Base-by-base conservation (phyloP, 75 land plant genomes). In the Pinus tabuliformis region DNA sequence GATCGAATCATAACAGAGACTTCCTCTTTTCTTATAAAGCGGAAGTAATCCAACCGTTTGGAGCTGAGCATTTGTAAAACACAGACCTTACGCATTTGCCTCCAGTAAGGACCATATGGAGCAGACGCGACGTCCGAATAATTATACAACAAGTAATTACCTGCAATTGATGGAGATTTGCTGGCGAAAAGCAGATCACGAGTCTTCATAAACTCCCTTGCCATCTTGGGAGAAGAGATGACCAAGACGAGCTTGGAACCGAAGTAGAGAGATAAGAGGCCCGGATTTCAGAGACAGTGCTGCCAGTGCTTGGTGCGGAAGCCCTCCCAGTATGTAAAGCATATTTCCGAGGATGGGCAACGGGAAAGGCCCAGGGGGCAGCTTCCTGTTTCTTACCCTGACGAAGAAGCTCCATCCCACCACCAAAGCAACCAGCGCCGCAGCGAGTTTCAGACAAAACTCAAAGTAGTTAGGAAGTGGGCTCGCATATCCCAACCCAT, bases 1-100 rank as follows among this genome's bases (percentile, higher is more conserved):
- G 30, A 30, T 0, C 30, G 30, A 30, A 30, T 30, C 30, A 30
- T 30, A 30, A 1, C 30, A 30, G 30, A 30, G 30, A 30, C 30
- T 30, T 30, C 30, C 30, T 30, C 30, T 30, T 30, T 1, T 30
- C 30, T 30, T 30, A 30, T 30, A 30, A 30, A 30, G 30, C 30
- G 30, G 49, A 42, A 65, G 2, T 2, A 1, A 5, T 37, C 70
- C 49, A 30, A 30, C 9, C 88, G 84, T 64, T 82, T 88, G 18
- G 86, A 78, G 81, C 88, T 88, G 80, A 91, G 86, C 56, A 92
- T 83, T 79, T 86, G 89, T 90, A 87, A 85, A 68, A 85, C 88
- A 59, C 92, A 92, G 42, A 92, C 74, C 87, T 92, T 89, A 3
- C 26, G 90, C 90, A n/a, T n/a, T n/a, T n/a, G n/a, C n/a, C n/a